Base-by-base conservation (phyloP, 768 basidiomycete species). In the Candolleomyces efflorescens region DNA sequence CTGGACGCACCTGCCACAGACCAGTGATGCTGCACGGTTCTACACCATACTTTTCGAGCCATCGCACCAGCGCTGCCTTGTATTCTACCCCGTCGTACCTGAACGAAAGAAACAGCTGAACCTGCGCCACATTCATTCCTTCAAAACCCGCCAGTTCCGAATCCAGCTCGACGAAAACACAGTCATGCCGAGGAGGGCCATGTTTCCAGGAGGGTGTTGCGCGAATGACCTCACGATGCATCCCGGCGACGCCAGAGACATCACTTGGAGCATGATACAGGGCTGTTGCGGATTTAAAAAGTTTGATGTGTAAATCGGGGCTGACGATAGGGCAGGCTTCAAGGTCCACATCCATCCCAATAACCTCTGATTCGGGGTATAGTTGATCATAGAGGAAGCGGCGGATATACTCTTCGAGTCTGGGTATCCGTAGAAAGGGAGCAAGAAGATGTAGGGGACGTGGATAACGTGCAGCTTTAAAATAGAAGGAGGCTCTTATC, bases 21-120 rank as follows among this genome's bases (percentile, higher is more conserved):
- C 71, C 67, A 6, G 68, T 69, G n/a, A 61, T 53, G 3, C 45
- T 23, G 46, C 68, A 64, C 1, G 71, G 73, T 15, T 38, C 9
- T 61, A 27, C 15, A n/a, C 55, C 65, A 5, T 59, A 45, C 5
- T 50, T 57, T 2, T 59, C 38, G 27, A 65, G 69, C 73, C 73
- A 73, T 3, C 66, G 43, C 1, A 75, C 68, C 22, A 74, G 59
- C 3, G 73, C 69, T 53, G 72, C 73, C 2, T 63, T 62, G 18
- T 67, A 69, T 0, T 11, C 22, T 0, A 24, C 43, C 0, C 50
- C 37, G 0, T 48, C 55, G 53, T 59, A 59, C 22, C 45, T 49
- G 54, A 69, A 73, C 15, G 63, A 60, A 58, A 73, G 66, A 52
- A 75, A 68, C 0, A 69, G 58, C 1, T 32, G 59, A 3, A 73